Percentiles rank a stretch among this genome's conserved stretches.
phyloP scores from a whole-genome alignment of 768 basidiomycete genomes.

The Panus rudis region DNA sequence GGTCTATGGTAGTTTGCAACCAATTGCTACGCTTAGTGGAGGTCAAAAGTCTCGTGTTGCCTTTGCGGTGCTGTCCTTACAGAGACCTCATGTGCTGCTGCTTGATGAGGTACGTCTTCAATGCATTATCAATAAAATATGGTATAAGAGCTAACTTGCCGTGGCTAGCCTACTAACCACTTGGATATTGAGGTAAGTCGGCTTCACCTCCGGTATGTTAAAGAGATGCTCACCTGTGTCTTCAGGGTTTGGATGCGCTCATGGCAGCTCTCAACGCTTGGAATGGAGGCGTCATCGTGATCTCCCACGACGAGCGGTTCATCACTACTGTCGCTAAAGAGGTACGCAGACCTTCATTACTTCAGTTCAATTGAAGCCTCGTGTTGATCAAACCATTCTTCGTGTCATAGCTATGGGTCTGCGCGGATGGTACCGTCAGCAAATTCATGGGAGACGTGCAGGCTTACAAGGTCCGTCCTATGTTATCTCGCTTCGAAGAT shows the following conservation, averaged over 20 bases:
- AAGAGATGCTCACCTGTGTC: constrained; percentile 7
- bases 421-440: constrained; percentile 70
- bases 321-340: constrained; percentile 86
- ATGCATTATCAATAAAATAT: neutral
- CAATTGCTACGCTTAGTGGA: constrained; percentile 87
- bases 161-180: constrained; percentile 75
- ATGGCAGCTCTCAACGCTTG: constrained; percentile 74
- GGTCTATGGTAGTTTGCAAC: constrained; percentile 51
- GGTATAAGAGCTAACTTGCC: neutral
- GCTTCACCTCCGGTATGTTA: neutral
- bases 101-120: constrained; percentile 76
- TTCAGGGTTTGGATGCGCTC: constrained; percentile 89
- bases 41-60: constrained; percentile 96
- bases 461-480: constrained; percentile 69
- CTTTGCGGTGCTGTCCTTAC: constrained; percentile 80
- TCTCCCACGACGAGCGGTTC: constrained; percentile 94
- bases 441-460: constrained; percentile 90
- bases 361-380: constrained; percentile 2
- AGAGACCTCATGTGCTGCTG: constrained; percentile 85
- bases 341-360: constrained; percentile 33
- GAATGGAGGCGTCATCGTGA: constrained; percentile 90
- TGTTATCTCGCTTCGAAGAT: neutral
- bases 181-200: constrained; percentile 78
- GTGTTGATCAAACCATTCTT: constrained; percentile 11
- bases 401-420: constrained; percentile 76